Evolutionary conservation across 306 rosid genomes (phyloP).

Genomic region (Quercus mongolica): DNA sequence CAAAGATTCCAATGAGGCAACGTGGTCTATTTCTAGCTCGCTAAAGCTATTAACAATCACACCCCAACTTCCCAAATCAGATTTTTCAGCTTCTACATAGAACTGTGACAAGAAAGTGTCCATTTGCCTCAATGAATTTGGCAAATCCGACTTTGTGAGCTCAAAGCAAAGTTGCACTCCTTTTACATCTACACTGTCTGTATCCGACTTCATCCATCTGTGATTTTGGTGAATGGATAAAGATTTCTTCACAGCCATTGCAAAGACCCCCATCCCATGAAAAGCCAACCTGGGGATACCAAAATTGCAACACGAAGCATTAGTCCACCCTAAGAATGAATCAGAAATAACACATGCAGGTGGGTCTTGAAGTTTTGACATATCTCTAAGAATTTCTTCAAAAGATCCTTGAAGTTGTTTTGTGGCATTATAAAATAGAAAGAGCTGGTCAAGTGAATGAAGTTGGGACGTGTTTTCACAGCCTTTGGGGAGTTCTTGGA

Average conservation of each 20-base stretch:
- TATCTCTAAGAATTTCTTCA: slow-evolving; percentile 5
- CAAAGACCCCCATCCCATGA: slow-evolving; percentile 28
- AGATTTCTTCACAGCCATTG: slow-evolving; percentile 27
- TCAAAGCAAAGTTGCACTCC: slow-evolving; percentile 14
- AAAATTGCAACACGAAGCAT: slow-evolving; percentile 6
- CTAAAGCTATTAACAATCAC: slow-evolving; percentile 27
- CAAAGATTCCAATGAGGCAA: slow-evolving; percentile 14
- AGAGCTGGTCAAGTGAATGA: neutral
- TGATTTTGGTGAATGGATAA: slow-evolving; percentile 7
- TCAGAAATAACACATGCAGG: slow-evolving; percentile 33
- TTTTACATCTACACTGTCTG: neutral
- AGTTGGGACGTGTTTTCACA: neutral
- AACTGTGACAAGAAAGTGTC: neutral
- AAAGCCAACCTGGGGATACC: slow-evolving; percentile 28
- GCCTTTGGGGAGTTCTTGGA: neutral
- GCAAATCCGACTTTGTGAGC: slow-evolving; percentile 6
- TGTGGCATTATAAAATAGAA: neutral
- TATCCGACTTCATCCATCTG: neutral
- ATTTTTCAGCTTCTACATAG: slow-evolving; percentile 5
- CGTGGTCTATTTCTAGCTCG: slow-evolving; percentile 17
- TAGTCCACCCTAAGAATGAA: slow-evolving; percentile 33
- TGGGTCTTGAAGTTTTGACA: slow-evolving; percentile 1
- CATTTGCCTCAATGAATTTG: slow-evolving; percentile 5
- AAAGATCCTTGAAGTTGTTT: slow-evolving; percentile 18
- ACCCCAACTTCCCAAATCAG: slow-evolving; percentile 24